Evolutionary conservation across 441 rosid species (phyloP), one percentile per base, ranked within the genome.

Genomic region (Gossypium gossypioides): DNA sequence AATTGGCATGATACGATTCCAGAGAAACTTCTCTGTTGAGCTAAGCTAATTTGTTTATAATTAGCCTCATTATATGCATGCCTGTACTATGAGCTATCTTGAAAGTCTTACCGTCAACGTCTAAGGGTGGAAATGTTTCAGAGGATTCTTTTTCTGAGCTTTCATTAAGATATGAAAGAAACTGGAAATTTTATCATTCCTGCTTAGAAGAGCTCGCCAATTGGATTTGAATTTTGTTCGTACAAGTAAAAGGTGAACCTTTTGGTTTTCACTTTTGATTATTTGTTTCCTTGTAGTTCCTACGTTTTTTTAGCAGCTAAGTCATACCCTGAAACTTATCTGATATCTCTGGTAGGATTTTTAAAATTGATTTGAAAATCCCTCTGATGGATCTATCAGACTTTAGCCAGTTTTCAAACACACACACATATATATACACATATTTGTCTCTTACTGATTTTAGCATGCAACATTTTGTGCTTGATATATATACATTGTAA

Each of bases 241-340:
- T 37, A 22, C 16, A 42, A 29, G 51, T 21, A 24, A 24, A 21
- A 65, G 50, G 4, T 24, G 70, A 66, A 66, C 2, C 4, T 22
- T 67, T 67, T 24, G 21, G 56, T 24, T 66, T 24, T 24, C 9
- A 66, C 70, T 13, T n/a, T 25, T 66, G 70, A 24, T 29, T 46
- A 24, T n/a, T 25, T 62, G 57, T 48, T 67, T 48, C 52, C n/a
- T 48, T 67, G 40, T 12, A 67, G 71, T n/a, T 15, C 51, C 68
- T 25, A 15, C 15, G 42, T n/a, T n/a, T 66, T n/a, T 62, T 67
- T 67, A 48, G 21, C n/a, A n/a, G 12, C 21, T 67, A 15, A 67
- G n/a, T 44, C 40, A 46, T 13, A 66, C n/a, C 19, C 56, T 66
- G 70, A 24, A 46, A 46, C 37, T 22, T 66, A n/a, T 66, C 70